These are phyloP conservation scores for Monascus ruber DNA, from an alignment of 2,329 filamentous ascomycete genomes.

Conservation along the genomic window DNA sequence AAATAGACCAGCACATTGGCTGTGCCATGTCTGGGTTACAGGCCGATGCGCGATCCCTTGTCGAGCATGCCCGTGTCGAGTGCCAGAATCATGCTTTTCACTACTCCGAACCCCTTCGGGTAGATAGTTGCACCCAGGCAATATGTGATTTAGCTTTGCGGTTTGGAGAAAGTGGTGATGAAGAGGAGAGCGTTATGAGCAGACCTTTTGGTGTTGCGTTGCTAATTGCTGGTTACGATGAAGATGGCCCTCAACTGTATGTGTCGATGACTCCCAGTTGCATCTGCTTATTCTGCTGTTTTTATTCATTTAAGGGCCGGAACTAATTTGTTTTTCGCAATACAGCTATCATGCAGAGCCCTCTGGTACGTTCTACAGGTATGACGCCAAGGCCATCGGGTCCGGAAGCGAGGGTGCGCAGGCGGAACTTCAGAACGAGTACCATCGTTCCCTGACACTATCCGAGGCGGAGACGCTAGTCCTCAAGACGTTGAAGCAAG, in stretches of 20 bases:
- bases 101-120: constrained; percentile 87
- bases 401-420: constrained; percentile 95
- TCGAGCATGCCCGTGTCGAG: constrained; percentile 96
- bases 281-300: not conserved
- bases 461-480: constrained; percentile 88
- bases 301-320: not conserved
- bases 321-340: not conserved
- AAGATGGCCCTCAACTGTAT: constrained; percentile 84
- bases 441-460: constrained; percentile 93
- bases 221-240: constrained; percentile 92
- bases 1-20: constrained; percentile 97
- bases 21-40: constrained; percentile 98
- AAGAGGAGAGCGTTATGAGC: constrained; percentile 98
- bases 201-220: constrained; percentile 93
- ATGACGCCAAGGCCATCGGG: constrained; percentile 97
- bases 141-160: constrained; percentile 94
- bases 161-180: constrained; percentile 94
- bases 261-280: constrained; percentile 14
- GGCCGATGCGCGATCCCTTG: constrained; percentile 93
- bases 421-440: constrained; percentile 96
- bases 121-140: constrained; percentile 96
- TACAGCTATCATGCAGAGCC: constrained; percentile 86
- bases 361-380: constrained; percentile 95
- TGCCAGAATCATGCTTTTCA: constrained; percentile 96
- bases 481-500: constrained; percentile 96